Evolutionary conservation across 495 filamentous ascomycete genomes (phyloP), one percentile per base, ranked within the genome.

Genomic region (Penicillium mononematosum): DNA sequence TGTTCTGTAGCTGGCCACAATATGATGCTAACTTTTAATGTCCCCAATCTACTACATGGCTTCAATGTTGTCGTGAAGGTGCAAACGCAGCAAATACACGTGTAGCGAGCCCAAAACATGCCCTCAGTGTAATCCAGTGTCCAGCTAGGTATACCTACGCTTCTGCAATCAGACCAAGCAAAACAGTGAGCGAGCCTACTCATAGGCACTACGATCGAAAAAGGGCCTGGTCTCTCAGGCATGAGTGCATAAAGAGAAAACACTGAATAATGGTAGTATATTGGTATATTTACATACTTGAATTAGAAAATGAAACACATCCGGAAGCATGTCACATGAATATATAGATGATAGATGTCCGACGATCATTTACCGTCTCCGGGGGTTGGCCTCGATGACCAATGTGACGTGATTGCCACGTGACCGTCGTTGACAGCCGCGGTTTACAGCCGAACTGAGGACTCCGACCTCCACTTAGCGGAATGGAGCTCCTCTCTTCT

Each of bases 371-470:
- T 47, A 12, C 49, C 20, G 3, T 43, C 11, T 52, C 50, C 38
- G 50, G 38, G 12, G 5, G 6, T 31, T 31, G 12, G 19, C n/a
- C 24, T 10, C 10, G 14, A 38, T 38, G 29, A 38, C 22, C 36
- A 47, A 47, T 32, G 44, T 45, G 42, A 46, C 43, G 52, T 46
- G 53, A 55, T 47, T 46, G 44, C 25, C 44, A 17, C 31, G 36
- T 45, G 52, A 54, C 52, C 39, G 49, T 24, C 45, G 29, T 51
- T 52, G 20, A 54, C 41, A 58, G 50, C 59, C 59, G 59, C 55
- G 55, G 55, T 49, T 53, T 27, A 10, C n/a, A 42, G 52, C 59
- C 55, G 49, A 16, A 38, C 25, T 29, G 3, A 52, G n/a, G 25
- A 58, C 43, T 22, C 58, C 8, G 22, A 58, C 41, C 49, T 58